These are phyloP conservation scores for Leishmania turanica DNA, from an alignment of 208 protist species.

Conservation along the genomic window DNA sequence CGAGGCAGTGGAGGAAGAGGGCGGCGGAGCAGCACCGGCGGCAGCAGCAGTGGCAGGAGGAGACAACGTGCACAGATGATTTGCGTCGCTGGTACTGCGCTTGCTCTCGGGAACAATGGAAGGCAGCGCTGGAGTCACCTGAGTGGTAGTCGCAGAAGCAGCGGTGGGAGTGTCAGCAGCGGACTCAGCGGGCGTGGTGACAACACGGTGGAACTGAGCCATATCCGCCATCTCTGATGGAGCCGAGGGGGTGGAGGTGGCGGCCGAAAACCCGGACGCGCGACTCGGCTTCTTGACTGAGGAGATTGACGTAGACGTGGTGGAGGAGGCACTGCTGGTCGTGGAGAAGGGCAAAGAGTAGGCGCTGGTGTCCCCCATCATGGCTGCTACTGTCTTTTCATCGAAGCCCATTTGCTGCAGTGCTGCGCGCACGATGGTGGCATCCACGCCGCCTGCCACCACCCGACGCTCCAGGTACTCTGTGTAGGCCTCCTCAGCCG, in stretches of 20 bases:
- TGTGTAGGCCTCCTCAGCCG: conserved; percentile 53
- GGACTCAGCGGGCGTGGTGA: neutral
- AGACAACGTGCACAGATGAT: neutral
- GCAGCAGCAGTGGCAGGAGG: neutral
- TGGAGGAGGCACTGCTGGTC: conserved; percentile 10
- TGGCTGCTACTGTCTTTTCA: conserved; percentile 34
- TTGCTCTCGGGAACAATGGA: conserved; percentile 17
- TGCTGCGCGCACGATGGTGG: conserved; percentile 50
- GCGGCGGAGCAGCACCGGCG: neutral
- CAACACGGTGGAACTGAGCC: neutral
- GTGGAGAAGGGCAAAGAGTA: conserved; percentile 8
- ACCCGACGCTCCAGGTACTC: conserved; percentile 47
- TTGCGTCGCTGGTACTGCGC: neutral
- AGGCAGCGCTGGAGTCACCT: neutral
- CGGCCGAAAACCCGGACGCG: neutral
- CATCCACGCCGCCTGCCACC: conserved; percentile 36
- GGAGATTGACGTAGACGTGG: conserved; percentile 1
- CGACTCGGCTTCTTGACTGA: conserved; percentile 2
- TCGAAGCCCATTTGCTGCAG: conserved; percentile 53
- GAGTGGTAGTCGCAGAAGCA: neutral
- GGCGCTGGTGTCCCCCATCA: conserved; percentile 45
- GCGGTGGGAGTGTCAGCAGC: neutral
- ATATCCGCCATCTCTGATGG: conserved; percentile 4
- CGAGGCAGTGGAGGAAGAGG: neutral
- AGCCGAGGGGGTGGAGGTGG: conserved; percentile 9